These are phyloP conservation scores for Eucalyptus regnans DNA, from an alignment of 345 rosid species.

Conservation along the genomic window DNA sequence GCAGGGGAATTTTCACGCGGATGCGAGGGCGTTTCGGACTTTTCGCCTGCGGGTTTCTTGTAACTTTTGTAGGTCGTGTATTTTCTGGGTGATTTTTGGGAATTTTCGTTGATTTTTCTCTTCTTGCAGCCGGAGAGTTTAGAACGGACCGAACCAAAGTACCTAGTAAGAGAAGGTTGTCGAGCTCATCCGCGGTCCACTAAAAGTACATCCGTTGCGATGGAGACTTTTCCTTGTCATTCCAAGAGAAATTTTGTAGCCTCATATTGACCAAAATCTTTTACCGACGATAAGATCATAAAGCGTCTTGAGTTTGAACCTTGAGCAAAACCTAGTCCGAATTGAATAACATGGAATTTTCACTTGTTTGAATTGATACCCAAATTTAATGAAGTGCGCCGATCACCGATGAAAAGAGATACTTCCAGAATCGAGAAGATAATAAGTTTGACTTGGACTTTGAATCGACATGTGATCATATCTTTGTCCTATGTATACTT, in stretches of 20 bases:
- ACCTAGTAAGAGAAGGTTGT: neutral
- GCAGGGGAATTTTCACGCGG: neutral
- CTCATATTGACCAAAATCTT: neutral
- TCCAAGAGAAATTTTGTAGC: neutral
- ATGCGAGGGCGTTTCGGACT: neutral
- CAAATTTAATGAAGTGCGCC: rapidly evolving
- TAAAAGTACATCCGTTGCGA: neutral
- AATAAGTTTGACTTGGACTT: neutral
- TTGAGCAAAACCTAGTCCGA: rapidly evolving
- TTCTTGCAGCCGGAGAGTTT: neutral
- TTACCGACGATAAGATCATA: rapidly evolving
- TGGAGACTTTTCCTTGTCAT: neutral
- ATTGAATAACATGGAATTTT: rapidly evolving
- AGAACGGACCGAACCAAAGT: neutral
- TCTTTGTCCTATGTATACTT: no score
- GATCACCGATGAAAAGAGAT: rapidly evolving
- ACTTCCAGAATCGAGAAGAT: rapidly evolving
- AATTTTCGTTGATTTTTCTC: neutral
- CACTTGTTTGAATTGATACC: rapidly evolving
- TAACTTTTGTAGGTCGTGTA: neutral
- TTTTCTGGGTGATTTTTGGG: neutral
- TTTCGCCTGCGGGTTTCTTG: neutral
- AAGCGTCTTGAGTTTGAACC: rapidly evolving
- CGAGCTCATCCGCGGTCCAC: neutral
- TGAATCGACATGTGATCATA: neutral